phyloP scores from a whole-genome alignment of 495 filamentous ascomycete genomes.

The Letharia columbiana region DNA sequence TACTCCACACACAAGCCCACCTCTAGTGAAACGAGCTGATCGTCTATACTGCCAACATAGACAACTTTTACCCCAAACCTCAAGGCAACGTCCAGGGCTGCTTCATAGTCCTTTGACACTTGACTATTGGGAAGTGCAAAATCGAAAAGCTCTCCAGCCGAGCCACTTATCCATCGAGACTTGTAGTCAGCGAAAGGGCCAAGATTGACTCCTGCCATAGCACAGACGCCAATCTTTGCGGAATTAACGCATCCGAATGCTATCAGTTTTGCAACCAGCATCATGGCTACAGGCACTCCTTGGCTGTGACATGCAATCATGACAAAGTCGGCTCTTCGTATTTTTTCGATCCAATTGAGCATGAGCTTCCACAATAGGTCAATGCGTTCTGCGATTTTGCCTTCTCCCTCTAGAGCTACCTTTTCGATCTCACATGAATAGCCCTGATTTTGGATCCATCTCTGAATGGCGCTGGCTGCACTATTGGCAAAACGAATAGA shows the following conservation, averaged over 20 bases:
- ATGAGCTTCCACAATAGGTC: slow-evolving; percentile 89
- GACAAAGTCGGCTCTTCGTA: slow-evolving; percentile 79
- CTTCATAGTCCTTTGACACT: slow-evolving; percentile 73
- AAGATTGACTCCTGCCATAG: slow-evolving; percentile 91
- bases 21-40: slow-evolving; percentile 89
- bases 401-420: slow-evolving; percentile 93
- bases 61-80: slow-evolving; percentile 72
- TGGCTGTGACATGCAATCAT: slow-evolving; percentile 89
- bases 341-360: slow-evolving; percentile 89
- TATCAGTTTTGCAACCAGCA: slow-evolving; percentile 88
- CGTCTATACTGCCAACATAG: slow-evolving; percentile 87
- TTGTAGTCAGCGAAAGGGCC: slow-evolving; percentile 86
- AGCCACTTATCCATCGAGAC: slow-evolving; percentile 73
- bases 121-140: slow-evolving; percentile 71
- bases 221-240: slow-evolving; percentile 69
- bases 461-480: slow-evolving; percentile 72
- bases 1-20: slow-evolving; percentile 33
- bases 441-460: slow-evolving; percentile 64
- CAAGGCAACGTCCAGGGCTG: slow-evolving; percentile 62
- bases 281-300: slow-evolving; percentile 86
- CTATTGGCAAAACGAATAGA: slow-evolving; percentile 88
- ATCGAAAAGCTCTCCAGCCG: slow-evolving; percentile 86
- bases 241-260: slow-evolving; percentile 63
- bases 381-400: slow-evolving; percentile 83
- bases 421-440: slow-evolving; percentile 70